Evolutionary conservation across 441 rosid species (phyloP), one percentile per base, ranked within the genome.

Genomic region (Arabidopsis hybrid): DNA sequence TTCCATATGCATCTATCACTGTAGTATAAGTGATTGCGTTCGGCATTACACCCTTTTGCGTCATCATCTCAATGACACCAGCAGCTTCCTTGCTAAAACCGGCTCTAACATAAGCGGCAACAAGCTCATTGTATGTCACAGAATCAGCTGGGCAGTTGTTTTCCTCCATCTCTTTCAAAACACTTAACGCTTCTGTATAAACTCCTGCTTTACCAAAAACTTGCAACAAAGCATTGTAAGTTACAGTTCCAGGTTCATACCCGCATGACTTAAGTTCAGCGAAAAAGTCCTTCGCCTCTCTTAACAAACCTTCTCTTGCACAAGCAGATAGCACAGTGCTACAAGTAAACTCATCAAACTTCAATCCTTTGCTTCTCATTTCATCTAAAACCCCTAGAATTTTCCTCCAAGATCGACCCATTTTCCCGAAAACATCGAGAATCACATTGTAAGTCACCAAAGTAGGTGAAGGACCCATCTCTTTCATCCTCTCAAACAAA

Each of bases 271-370:
- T 90, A 83, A 91, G 77, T 49, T 85, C 87, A 21, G 74, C 57
- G 69, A 91, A 85, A 79, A 90, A 93, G 42, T 62, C 83, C 73
- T 90, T 91, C 0, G 98, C 98, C 77, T 93, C 91, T 60, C 78
- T 78, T 59, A 93, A 60, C 76, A 90, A 69, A 14, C 97, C 97
- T 64, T 91, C 97, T 76, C 96, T 87, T 50, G 93, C 95, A 79
- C 90, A 93, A 56, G 98, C 97, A 40, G 98, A 81, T 56, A 93
- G 68, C 69, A 93, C 98, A n/a, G 97, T 91, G 46, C 98, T 93
- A 51, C 89, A 91, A 71, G 98, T 91, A 60, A 93, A 93, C 57
- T 93, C 97, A 76, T 91, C 96, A 53, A 84, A 89, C 16, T 73
- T 67, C 52, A 91, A 82, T 21, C 93, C 86, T 74, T 72, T 80